Evolutionary conservation across 2,329 filamentous ascomycete species (phyloP).

Genomic region (Stachybotrys chlorohalonatus): DNA sequence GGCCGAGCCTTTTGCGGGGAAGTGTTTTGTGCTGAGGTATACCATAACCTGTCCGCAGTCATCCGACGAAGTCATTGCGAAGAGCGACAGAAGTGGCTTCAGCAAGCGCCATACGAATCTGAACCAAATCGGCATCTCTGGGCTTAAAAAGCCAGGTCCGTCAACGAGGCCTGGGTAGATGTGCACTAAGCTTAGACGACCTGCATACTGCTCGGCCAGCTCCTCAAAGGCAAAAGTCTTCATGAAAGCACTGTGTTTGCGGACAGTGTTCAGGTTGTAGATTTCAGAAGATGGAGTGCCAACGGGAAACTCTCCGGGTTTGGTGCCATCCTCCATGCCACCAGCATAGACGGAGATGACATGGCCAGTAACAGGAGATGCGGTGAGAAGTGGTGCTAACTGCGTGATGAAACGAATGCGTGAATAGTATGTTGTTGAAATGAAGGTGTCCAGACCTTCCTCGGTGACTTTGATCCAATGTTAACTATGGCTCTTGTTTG

Average conservation of each 20-base stretch:
- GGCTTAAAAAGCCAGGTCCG: slow-evolving; percentile 1
- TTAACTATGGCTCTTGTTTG: neutral
- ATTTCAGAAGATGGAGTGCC: slow-evolving; percentile 1
- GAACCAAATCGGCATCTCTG: slow-evolving; percentile 3
- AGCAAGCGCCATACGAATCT: slow-evolving; percentile 1
- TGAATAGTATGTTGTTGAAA: slow-evolving; percentile 4
- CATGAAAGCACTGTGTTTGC: slow-evolving; percentile 4
- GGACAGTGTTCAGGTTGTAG: slow-evolving; percentile 4
- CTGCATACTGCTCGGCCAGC: slow-evolving; percentile 1
- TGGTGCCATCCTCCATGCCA: slow-evolving; percentile 3
- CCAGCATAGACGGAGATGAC: slow-evolving; percentile 6
- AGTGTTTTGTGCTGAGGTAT: slow-evolving; percentile 3
- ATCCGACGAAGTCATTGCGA: slow-evolving; percentile 1
- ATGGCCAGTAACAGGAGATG: slow-evolving; percentile 3
- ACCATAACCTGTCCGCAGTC: slow-evolving; percentile 2
- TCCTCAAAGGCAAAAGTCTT: slow-evolving; percentile 6
- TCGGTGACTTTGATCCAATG: neutral
- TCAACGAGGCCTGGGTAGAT: slow-evolving; percentile 5
- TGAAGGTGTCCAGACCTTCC: slow-evolving; percentile 3
- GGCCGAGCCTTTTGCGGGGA: slow-evolving; percentile 1
- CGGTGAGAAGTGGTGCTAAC: slow-evolving; percentile 2
- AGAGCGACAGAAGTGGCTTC: slow-evolving; percentile 2
- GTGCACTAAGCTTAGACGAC: slow-evolving; percentile 3
- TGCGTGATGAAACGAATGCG: slow-evolving; percentile 4
- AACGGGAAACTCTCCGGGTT: slow-evolving; percentile 3